A percentile compares a stretch with the other conserved stretches of the same genome.
phyloP scores from a whole-genome alignment of 2,329 filamentous ascomycete species.

The Fusarium continuum region DNA sequence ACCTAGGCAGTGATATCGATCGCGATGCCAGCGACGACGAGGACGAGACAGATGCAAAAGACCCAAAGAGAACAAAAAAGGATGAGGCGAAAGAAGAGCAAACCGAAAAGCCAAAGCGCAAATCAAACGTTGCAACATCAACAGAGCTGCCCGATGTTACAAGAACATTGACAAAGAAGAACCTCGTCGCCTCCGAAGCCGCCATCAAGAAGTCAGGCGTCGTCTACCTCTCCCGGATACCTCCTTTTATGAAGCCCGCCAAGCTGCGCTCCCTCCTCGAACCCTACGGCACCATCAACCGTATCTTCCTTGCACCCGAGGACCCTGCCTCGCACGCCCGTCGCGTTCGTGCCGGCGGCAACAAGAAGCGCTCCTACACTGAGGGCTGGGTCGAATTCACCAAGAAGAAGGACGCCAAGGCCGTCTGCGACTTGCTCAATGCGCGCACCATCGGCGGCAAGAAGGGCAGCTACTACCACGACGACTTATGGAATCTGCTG shows the following conservation, averaged over 20 bases:
- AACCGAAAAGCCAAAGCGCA: constrained; percentile 34
- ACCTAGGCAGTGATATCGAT: constrained; percentile 51
- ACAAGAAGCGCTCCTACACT: constrained; percentile 82
- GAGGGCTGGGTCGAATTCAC: constrained; percentile 90
- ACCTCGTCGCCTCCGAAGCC: constrained; percentile 70
- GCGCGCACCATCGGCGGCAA: constrained; percentile 82
- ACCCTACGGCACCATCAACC: constrained; percentile 78
- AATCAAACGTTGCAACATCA: constrained; percentile 44
- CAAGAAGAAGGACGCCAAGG: constrained; percentile 78
- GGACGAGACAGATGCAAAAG: constrained; percentile 45
- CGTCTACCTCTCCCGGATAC: constrained; percentile 83
- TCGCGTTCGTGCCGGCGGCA: constrained; percentile 77
- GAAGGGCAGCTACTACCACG: constrained; percentile 83
- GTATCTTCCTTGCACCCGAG: constrained; percentile 82
- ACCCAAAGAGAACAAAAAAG: constrained; percentile 35
- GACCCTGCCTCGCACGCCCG: constrained; percentile 71
- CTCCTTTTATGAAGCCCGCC: constrained; percentile 86
- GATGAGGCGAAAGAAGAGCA: constrained; percentile 33
- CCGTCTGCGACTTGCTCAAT: constrained; percentile 79
- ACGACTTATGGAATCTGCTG: constrained; percentile 86
- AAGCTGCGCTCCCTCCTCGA: constrained; percentile 80
- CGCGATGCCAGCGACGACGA: constrained; percentile 48
- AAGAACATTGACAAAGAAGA: constrained; percentile 70
- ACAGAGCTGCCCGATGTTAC: constrained; percentile 58
- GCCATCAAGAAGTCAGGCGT: constrained; percentile 79